Evolutionary conservation across 1,284 basidiomycete genomes (phyloP).

Genomic region (Coniophora puteana): DNA sequence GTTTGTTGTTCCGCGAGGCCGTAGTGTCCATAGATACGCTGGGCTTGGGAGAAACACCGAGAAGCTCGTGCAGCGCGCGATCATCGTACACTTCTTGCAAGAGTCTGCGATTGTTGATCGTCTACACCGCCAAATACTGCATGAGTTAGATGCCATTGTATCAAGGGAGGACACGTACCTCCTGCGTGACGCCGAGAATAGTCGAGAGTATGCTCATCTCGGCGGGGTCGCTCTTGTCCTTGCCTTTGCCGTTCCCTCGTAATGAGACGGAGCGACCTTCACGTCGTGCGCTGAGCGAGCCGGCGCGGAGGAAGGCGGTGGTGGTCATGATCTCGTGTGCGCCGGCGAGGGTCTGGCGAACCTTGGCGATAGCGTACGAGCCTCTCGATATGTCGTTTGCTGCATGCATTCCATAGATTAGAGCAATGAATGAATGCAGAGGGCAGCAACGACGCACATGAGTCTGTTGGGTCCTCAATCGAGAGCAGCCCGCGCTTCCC

Average conservation of each 20-base stretch:
- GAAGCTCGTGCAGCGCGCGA: constrained; percentile 54
- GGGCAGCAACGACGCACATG: constrained; percentile 56
- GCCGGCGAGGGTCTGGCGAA: constrained; percentile 81
- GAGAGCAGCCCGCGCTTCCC: constrained; percentile 64
- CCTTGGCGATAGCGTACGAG: constrained; percentile 81
- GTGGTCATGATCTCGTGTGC: constrained; percentile 83
- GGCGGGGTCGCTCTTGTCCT: constrained; percentile 50
- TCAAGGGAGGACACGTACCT: constrained; percentile 46
- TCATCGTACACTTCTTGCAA: constrained; percentile 71
- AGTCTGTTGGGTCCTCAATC: constrained; percentile 95
- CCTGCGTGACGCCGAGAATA: constrained; percentile 80
- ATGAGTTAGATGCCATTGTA: constrained; percentile 5
- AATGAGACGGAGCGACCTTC: constrained; percentile 44
- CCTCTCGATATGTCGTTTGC: constrained; percentile 93
- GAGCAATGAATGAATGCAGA: constrained; percentile 6
- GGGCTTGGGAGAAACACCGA: constrained; percentile 44
- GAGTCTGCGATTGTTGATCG: constrained; percentile 65
- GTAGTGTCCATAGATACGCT: constrained; percentile 18
- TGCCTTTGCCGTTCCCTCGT: constrained; percentile 36
- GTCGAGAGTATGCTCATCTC: constrained; percentile 79
- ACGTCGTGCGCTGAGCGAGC: constrained; percentile 52
- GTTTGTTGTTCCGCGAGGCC: constrained; percentile 13
- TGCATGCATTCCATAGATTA: constrained; percentile 26
- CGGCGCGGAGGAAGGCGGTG: constrained; percentile 56
- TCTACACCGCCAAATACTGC: constrained; percentile 36